phyloP scores from a whole-genome alignment of 2,329 filamentous ascomycete species.

The Dendryphion nanum region DNA sequence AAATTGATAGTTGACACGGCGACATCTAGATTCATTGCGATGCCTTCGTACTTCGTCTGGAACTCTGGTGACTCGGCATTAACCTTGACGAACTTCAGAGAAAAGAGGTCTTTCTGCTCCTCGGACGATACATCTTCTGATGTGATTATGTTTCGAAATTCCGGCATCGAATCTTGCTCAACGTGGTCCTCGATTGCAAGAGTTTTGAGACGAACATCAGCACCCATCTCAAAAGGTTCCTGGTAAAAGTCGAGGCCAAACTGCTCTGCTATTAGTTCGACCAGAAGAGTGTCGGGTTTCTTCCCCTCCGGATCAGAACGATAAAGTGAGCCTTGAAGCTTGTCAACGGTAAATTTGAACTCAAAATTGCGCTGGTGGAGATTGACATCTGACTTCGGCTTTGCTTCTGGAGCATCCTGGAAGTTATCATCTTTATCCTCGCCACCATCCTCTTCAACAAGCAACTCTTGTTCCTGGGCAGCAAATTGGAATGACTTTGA shows the following conservation, averaged over 20 bases:
- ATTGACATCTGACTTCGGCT: constrained; percentile 47
- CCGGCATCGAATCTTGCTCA: constrained; percentile 75
- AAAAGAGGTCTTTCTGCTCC: constrained; percentile 77
- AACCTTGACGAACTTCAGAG: constrained; percentile 85
- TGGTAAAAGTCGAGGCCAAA: constrained; percentile 88
- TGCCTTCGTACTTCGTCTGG: constrained; percentile 83
- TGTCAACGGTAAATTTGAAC: constrained; percentile 94
- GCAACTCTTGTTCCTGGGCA: constrained; percentile 69
- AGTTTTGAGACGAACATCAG: constrained; percentile 83
- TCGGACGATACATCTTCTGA: constrained; percentile 72
- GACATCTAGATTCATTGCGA: constrained; percentile 89
- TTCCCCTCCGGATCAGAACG: constrained; percentile 76
- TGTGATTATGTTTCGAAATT: constrained; percentile 97
- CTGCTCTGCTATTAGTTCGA: constrained; percentile 85
- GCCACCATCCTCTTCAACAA: constrained; percentile 70
- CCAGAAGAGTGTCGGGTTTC: constrained; percentile 76
- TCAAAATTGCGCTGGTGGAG: constrained; percentile 90
- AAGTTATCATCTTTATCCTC: constrained; percentile 62
- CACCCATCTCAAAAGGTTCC: constrained; percentile 86
- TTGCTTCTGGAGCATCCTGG: constrained; percentile 66
- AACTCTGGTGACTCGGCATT: constrained; percentile 92
- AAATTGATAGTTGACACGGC: constrained; percentile 94
- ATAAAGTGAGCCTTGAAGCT: constrained; percentile 88
- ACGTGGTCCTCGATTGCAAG: constrained; percentile 94
- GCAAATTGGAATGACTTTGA: constrained; percentile 75